Evolutionary conservation across 2,329 filamentous ascomycete genomes (phyloP).

Genomic region (Penicillium palitans): DNA sequence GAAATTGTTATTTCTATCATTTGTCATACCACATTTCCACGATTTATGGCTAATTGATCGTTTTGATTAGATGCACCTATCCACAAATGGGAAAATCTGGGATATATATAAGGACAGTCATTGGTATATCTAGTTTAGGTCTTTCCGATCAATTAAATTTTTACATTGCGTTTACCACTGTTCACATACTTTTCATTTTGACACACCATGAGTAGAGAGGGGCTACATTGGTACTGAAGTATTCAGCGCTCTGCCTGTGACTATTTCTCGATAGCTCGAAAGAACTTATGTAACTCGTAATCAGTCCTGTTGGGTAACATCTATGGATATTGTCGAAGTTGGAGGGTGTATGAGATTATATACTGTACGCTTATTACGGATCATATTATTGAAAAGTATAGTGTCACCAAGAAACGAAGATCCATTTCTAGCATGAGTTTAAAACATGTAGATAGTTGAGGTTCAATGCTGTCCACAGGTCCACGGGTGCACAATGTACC

Average conservation of each 20-base stretch:
- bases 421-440: neutral
- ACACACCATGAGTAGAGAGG: too few relatives aligned
- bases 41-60: slow-evolving; percentile 4
- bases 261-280: neutral
- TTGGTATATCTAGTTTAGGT: neutral
- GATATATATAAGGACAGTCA: neutral
- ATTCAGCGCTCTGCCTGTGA: neutral
- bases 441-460: too few relatives aligned
- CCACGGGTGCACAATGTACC: too few relatives aligned
- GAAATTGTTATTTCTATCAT: neutral
- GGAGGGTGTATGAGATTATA: too few relatives aligned
- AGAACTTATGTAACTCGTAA: neutral
- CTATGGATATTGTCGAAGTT: neutral
- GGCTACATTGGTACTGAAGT: neutral
- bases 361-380: neutral
- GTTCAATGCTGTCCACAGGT: too few relatives aligned
- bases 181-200: neutral
- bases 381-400: neutral
- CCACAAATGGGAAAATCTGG: neutral
- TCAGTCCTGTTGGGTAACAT: neutral
- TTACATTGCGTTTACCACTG: neutral
- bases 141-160: neutral
- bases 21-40: neutral
- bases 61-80: neutral
- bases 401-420: neutral